Percentiles rank a stretch among this genome's conserved stretches.
Conservation (phyloP, 352 stramenopile species). For the Globisporangium lucens region DNA sequence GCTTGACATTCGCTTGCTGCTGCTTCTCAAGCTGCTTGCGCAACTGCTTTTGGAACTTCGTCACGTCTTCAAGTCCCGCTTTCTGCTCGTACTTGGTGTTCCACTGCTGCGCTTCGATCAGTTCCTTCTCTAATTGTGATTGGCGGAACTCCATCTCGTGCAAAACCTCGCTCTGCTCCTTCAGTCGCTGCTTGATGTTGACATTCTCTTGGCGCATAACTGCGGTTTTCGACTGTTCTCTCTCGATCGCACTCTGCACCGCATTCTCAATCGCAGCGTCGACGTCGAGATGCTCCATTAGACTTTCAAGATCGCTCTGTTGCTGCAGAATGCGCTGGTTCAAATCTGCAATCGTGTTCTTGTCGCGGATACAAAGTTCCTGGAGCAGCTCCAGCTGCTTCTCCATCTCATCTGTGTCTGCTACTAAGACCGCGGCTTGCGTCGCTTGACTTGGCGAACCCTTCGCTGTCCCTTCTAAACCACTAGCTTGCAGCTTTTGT, state of each 20-base stretch:
- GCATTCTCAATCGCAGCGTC: conserved; percentile 31
- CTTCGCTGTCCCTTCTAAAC: too few relatives aligned
- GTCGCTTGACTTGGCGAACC: not conserved
- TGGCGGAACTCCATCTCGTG: conserved; percentile 56
- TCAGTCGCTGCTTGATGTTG: conserved; percentile 40
- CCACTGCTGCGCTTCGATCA: conserved; percentile 54
- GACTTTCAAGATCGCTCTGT: conserved; percentile 54
- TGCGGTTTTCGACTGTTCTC: conserved; percentile 29
- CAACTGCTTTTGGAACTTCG: conserved; percentile 72
- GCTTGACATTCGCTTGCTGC: conserved; percentile 49
- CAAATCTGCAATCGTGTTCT: conserved; percentile 53
- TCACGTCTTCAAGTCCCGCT: conserved; percentile 67
- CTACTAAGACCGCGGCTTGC: not conserved
- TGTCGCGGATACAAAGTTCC: conserved; percentile 62
- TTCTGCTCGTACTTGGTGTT: conserved; percentile 67
- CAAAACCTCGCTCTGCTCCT: conserved; percentile 46
- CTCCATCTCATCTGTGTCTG: conserved; percentile 42
- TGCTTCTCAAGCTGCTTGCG: conserved; percentile 59
- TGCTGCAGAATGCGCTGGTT: conserved; percentile 56
- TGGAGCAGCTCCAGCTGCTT: conserved; percentile 62
- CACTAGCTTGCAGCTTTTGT: conserved; percentile 12
- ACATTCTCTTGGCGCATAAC: conserved; percentile 31
- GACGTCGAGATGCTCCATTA: conserved; percentile 49
- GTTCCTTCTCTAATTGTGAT: conserved; percentile 52
- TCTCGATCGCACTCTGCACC: conserved; percentile 31